Conservation (phyloP, 2,329 filamentous ascomycete species). For the Calonectria ilicicola region DNA sequence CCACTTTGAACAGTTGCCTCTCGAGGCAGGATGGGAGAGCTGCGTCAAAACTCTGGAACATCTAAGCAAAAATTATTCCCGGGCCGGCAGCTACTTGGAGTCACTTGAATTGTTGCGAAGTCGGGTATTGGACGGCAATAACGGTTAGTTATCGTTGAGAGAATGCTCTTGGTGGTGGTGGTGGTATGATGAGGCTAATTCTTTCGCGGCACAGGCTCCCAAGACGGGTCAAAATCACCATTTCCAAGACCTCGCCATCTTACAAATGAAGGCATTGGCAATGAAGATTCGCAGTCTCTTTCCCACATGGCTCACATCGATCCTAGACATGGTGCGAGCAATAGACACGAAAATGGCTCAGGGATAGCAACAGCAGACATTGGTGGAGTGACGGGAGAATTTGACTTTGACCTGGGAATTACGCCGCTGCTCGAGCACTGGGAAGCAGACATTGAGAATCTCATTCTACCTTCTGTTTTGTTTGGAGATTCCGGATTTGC, state of each 20-base stretch:
- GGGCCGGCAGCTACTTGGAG: not conserved
- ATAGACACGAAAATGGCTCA: not conserved
- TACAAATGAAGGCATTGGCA: not conserved
- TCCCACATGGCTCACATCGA: no score
- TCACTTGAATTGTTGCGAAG: not conserved
- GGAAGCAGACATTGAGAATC: not conserved
- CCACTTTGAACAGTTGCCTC: not conserved
- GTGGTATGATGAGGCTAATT: not conserved
- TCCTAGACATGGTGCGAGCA: not conserved
- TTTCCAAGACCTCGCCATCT: no score
- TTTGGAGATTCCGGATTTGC: not conserved
- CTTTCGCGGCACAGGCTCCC: not conserved
- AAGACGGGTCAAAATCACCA: not conserved
- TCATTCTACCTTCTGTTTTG: not conserved
- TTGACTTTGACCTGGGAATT: not conserved
- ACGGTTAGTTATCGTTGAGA: not conserved
- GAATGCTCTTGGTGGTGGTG: not conserved
- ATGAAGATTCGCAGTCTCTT: not conserved
- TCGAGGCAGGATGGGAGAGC: not conserved
- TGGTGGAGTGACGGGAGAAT: not conserved
- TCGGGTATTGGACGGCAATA: not conserved
- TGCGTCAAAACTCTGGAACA: not conserved
- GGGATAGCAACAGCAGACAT: not conserved
- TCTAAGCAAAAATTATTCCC: not conserved
- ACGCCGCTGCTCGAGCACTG: not conserved